Evolutionary conservation across 2,329 filamentous ascomycete species (phyloP).

Genomic region (Biscogniauxia mediterranea): DNA sequence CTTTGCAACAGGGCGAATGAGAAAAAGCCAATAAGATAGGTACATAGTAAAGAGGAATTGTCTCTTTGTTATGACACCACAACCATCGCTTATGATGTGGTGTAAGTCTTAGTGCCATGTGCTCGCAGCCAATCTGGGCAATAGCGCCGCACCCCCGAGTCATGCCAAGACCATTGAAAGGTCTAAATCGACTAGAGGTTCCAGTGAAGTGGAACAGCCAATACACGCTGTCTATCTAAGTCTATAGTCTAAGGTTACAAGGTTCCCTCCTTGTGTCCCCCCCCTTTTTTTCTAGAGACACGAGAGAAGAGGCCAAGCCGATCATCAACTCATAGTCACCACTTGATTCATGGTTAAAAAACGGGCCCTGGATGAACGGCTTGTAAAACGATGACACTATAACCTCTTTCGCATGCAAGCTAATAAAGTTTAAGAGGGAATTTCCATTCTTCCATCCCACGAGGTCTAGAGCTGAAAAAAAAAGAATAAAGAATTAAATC

Average conservation of each 20-base stretch:
- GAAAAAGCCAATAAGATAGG: too few species aligned
- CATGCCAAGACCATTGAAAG: background rate
- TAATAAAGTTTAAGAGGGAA: background rate
- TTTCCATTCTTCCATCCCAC: background rate
- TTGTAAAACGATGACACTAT: background rate
- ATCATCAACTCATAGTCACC: background rate
- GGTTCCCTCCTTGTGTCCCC: background rate
- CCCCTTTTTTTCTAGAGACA: background rate
- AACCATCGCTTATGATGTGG: background rate
- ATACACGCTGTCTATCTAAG: background rate
- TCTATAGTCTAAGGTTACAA: too few species aligned
- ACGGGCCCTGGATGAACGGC: background rate
- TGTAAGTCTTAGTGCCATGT: background rate
- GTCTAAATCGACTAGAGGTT: background rate
- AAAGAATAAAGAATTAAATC: too few species aligned
- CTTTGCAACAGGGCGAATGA: too few species aligned
- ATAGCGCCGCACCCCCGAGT: background rate
- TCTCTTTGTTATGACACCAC: background rate
- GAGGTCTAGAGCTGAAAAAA: background rate
- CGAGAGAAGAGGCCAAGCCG: too few species aligned
- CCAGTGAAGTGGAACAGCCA: background rate
- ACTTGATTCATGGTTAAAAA: background rate
- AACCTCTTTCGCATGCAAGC: background rate
- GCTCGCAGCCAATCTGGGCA: background rate
- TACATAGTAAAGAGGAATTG: background rate